These are phyloP conservation scores for Kondoa malvinella DNA, from an alignment of 768 basidiomycete genomes.

Conservation along the genomic window DNA sequence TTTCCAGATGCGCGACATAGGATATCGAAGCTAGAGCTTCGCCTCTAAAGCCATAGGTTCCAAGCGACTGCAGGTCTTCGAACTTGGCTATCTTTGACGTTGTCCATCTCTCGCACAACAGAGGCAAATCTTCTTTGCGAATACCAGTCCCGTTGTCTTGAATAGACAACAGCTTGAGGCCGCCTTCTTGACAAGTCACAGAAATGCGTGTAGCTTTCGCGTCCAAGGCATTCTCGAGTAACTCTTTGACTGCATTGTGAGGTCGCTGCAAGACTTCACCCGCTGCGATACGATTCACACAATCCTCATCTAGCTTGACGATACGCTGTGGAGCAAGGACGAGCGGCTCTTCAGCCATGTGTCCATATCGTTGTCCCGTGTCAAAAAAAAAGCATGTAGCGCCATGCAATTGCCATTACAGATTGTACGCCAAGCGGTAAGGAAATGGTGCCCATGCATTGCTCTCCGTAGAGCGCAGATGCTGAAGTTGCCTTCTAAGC, in stretches of 20 bases:
- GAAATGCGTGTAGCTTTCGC: slow-evolving; percentile 74
- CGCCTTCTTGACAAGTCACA: slow-evolving; percentile 82
- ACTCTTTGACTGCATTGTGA: slow-evolving; percentile 84
- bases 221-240: slow-evolving; percentile 89
- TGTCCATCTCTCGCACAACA: slow-evolving; percentile 85
- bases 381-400: background rate
- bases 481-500: background rate
- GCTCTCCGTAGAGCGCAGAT: background rate
- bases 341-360: background rate
- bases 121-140: slow-evolving; percentile 70
- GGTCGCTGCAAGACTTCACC: slow-evolving; percentile 74
- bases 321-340: slow-evolving; percentile 37
- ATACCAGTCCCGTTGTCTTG: slow-evolving; percentile 50
- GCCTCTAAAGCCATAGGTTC: slow-evolving; percentile 90
- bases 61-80: slow-evolving; percentile 63
- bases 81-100: slow-evolving; percentile 81
- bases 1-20: slow-evolving; percentile 72
- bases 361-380: background rate
- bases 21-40: slow-evolving; percentile 93
- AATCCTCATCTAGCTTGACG: slow-evolving; percentile 55
- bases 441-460: slow-evolving; percentile 4
- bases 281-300: slow-evolving; percentile 77
- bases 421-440: slow-evolving; percentile 3
- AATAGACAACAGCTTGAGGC: slow-evolving; percentile 82
- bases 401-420: background rate